Conservation (phyloP, 2,329 filamentous ascomycete genomes). For the Blumeriella jaapii region DNA sequence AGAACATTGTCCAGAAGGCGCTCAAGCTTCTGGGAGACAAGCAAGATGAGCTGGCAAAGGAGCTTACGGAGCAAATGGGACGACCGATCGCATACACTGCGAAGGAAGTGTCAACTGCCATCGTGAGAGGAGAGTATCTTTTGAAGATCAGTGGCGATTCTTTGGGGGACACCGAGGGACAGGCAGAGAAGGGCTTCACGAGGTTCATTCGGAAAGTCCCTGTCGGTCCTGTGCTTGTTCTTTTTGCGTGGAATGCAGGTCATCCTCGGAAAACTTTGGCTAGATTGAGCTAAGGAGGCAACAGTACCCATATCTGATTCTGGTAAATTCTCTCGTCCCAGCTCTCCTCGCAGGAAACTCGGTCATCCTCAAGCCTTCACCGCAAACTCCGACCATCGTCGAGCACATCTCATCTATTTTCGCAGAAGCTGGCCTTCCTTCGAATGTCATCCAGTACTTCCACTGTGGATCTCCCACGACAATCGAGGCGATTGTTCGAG, state of each 20-base stretch:
- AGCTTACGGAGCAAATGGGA: constrained; percentile 92
- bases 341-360: constrained; percentile 85
- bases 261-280: too few relatives aligned
- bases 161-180: constrained; percentile 69
- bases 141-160: constrained; percentile 71
- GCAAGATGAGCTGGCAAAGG: constrained; percentile 69
- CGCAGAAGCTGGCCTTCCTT: constrained; percentile 65
- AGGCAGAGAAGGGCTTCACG: constrained; percentile 78
- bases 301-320: constrained; percentile 87
- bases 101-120: constrained; percentile 74
- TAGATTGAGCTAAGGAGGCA: too few relatives aligned
- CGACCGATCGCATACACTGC: constrained; percentile 78
- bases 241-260: constrained; percentile 94
- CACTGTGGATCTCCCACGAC: constrained; percentile 70
- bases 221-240: constrained; percentile 74
- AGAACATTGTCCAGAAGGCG: constrained; percentile 71
- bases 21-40: constrained; percentile 57
- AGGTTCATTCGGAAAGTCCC: constrained; percentile 83
- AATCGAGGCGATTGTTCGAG: constrained; percentile 68
- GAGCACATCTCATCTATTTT: constrained; percentile 76
- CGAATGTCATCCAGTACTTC: constrained; percentile 82
- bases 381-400: constrained; percentile 84
- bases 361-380: constrained; percentile 88
- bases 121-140: constrained; percentile 76
- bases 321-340: constrained; percentile 85